Conservation (phyloP, 108 stramenopile genomes). For the Cyclotella cryptica region DNA sequence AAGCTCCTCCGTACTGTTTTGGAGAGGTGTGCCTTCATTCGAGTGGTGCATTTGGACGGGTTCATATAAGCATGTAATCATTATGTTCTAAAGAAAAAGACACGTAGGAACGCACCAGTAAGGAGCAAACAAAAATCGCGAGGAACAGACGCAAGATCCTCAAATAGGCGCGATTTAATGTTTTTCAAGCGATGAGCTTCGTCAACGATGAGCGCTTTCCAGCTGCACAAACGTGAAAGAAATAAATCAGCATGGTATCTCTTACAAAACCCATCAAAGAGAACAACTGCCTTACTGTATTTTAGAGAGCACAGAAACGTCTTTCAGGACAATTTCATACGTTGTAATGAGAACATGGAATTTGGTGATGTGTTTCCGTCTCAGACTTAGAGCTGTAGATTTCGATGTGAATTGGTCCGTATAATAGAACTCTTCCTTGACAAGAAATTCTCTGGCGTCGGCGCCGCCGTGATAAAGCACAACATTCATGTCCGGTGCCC, state of each 20-base stretch:
- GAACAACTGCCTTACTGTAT: conserved; percentile 61
- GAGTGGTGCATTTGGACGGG: too few relatives aligned
- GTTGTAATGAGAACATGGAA: conserved; percentile 97
- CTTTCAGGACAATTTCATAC: conserved; percentile 92
- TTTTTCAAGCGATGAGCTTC: conserved; percentile 95
- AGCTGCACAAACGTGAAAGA: conserved; percentile 34
- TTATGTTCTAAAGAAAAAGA: neutral
- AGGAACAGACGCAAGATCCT: conserved; percentile 78
- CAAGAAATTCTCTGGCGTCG: conserved; percentile 86
- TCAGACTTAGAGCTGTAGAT: conserved; percentile 65
- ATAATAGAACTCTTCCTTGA: conserved; percentile 92
- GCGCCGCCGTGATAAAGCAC: conserved; percentile 95
- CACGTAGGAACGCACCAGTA: conserved; percentile 96
- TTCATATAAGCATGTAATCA: too few relatives aligned
- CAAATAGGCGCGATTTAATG: conserved; percentile 75
- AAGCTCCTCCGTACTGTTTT: conserved; percentile 96
- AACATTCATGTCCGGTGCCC: conserved; percentile 95
- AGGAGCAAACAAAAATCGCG: conserved; percentile 90
- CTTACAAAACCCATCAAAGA: conserved; percentile 66
- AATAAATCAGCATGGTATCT: neutral
- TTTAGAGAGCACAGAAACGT: conserved; percentile 78
- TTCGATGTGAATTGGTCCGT: conserved; percentile 80
- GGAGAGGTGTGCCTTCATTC: conserved; percentile 91
- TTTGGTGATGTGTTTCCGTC: conserved; percentile 83
- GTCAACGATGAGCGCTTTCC: conserved; percentile 93